Evolutionary conservation across 2,329 filamentous ascomycete genomes (phyloP), one percentile per base, ranked within the genome.

Genomic region (Cladosporium sp.): DNA sequence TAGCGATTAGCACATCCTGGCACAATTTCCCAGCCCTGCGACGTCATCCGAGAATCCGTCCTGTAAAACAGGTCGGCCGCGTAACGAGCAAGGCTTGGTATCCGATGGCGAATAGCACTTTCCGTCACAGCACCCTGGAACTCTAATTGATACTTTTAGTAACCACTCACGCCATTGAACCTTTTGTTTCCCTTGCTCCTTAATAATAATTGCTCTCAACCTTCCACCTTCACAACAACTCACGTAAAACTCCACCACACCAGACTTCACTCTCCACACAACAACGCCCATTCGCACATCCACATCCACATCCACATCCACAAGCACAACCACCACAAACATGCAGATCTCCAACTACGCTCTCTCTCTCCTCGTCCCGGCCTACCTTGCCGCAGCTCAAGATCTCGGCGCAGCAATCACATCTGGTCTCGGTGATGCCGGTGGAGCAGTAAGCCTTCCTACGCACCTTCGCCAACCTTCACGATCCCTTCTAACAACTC

Each of bases 311-410:
- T n/a, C n/a, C n/a, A n/a, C n/a, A n/a, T n/a, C n/a, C n/a, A n/a
- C n/a, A n/a, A n/a, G n/a, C n/a, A n/a, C 39, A 42, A 17, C 25
- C 15, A 55, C 19, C n/a, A 22, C 20, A 55, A 60, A 49, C 47
- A 68, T 68, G 66, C 64, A 66, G 50, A 47, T 64, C 54, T 60
- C 61, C 25, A 58, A 64, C 39, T 51, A 51, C 36, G 49, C 49
- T 19, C 43, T 62, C 55, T 56, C 65, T 45, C 43, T 68, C 54
- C 56, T 67, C 59, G 45, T 60, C n/a, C 61, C 63, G 14, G 58
- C 60, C 25, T 55, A 55, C 40, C 30, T 67, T n/a, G 64, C 59
- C 58, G 43, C 43, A 28, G 64, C 64, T 9, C 65, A 68, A 22
- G 50, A 39, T 14, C 19, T 34, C 15, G 40, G n/a, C 37, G 43